Evolutionary conservation across 331 rosid species (phyloP).

Genomic region (Pyracantha coccinea): DNA sequence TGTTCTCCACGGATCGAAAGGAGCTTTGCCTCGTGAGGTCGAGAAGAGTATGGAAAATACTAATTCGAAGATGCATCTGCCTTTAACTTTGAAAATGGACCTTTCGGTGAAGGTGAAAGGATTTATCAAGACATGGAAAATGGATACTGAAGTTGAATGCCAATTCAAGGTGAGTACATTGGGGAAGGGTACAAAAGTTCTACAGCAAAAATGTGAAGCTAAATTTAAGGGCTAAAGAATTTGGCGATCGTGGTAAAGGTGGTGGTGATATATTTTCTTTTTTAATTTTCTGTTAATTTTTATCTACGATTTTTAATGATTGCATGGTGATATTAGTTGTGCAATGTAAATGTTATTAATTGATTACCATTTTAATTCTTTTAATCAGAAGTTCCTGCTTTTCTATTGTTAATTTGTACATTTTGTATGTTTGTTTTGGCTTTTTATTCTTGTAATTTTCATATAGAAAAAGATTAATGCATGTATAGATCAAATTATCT

Average conservation of each 20-base stretch:
- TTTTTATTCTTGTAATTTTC: background rate
- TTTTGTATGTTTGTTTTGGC: background rate
- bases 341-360: background rate
- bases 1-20: constrained; percentile 9
- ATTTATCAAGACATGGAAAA: constrained; percentile 18
- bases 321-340: background rate
- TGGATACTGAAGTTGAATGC: constrained; percentile 30
- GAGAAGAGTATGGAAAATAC: constrained; percentile 1
- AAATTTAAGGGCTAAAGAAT: background rate
- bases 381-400: background rate
- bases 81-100: constrained; percentile 20
- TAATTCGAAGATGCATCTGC: background rate
- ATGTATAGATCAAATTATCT: background rate
- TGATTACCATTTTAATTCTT: background rate
- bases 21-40: background rate
- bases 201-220: constrained; percentile 27
- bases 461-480: background rate
- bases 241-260: background rate
- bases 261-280: background rate
- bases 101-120: constrained; percentile 19
- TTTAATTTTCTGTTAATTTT: background rate
- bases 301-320: background rate
- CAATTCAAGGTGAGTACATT: constrained; percentile 17
- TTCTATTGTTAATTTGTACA: background rate
- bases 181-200: constrained; percentile 2